Evolutionary conservation across 2,329 filamentous ascomycete genomes (phyloP), one percentile per base, ranked within the genome.

Genomic region (Ciborinia camelliae): DNA sequence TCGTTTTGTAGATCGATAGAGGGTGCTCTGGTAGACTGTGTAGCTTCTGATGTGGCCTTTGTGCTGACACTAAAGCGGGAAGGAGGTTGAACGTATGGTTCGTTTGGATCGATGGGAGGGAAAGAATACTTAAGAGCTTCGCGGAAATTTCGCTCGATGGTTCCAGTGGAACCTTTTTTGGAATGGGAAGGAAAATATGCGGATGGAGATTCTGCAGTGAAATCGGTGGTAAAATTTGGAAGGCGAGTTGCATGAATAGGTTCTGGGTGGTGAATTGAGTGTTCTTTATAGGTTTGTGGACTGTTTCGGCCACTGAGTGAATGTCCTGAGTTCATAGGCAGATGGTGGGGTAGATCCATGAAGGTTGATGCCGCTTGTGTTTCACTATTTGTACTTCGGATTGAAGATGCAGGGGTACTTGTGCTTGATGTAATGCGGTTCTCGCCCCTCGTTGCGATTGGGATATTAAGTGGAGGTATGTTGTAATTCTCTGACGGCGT

Each of bases 401-500:
- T 62, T 63, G 69, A 67, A 8, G 71, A 71, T 35, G 66, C 68
- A 65, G 72, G 71, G 65, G 67, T 70, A 23, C 26, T 66, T 14
- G 66, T 65, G 23, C 64, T 63, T 66, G 68, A 67, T 52, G 60
- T 59, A 51, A 70, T 62, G 30, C 68, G 68, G 71, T 79, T 84
- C 71, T 76, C 80, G 71, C 76, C 81, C 73, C 80, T 85, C 50
- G 78, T 78, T 20, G 83, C 81, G 63, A 63, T 43, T 50, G 57
- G 57, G 7, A 89, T 78, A 66, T 77, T 82, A 50, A 89, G 76
- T n/a, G 86, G 84, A 65, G 82, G 77, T 18, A 82, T 82, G 65
- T 80, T 77, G 50, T 78, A 78, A 43, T 85, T 84, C 73, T 91
- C 88, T 72, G 80, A 82, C 45, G 91, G 82, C 4, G 89, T 86